Conservation (phyloP, 371 early-diverging fungal genomes). For the Coemansia sp. region DNA sequence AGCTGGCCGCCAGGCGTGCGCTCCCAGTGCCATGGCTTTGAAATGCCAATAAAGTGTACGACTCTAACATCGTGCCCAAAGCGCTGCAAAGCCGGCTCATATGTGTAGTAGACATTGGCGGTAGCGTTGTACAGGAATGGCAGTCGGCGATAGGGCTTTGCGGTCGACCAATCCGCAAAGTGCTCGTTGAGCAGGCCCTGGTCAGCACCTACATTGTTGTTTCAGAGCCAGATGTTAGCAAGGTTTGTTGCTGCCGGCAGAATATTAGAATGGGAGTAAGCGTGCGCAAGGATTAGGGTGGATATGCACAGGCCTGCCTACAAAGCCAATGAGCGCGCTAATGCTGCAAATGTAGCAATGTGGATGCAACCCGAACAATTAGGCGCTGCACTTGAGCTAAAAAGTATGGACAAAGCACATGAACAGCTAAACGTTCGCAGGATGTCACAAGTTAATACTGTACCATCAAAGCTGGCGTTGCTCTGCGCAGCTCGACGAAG, state of each 20-base stretch:
- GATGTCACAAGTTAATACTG: neutral
- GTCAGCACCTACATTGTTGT: conserved; percentile 73
- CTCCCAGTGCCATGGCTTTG: conserved; percentile 87
- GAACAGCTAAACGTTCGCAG: neutral
- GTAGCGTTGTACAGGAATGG: conserved; percentile 93
- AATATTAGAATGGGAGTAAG: neutral
- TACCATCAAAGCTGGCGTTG: conserved; percentile 48
- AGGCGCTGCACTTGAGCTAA: neutral
- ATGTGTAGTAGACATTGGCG: conserved; percentile 83
- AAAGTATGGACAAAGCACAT: neutral
- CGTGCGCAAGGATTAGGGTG: conserved; percentile 6
- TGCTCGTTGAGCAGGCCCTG: conserved; percentile 91
- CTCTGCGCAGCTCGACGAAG: conserved; percentile 12
- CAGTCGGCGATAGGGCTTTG: conserved; percentile 62
- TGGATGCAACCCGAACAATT: conserved; percentile 1
- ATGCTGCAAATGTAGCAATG: neutral
- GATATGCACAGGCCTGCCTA: neutral
- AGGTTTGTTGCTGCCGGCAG: neutral
- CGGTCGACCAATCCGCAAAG: conserved; percentile 76
- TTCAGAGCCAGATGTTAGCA: neutral
- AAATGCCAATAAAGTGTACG: conserved; percentile 85
- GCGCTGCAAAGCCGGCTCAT: conserved; percentile 69
- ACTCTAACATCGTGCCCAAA: conserved; percentile 69
- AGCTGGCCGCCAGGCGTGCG: conserved; percentile 64
- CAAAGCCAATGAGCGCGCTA: neutral